Conservation (phyloP, 1,284 basidiomycete species). For the Naganishia sp. region DNA sequence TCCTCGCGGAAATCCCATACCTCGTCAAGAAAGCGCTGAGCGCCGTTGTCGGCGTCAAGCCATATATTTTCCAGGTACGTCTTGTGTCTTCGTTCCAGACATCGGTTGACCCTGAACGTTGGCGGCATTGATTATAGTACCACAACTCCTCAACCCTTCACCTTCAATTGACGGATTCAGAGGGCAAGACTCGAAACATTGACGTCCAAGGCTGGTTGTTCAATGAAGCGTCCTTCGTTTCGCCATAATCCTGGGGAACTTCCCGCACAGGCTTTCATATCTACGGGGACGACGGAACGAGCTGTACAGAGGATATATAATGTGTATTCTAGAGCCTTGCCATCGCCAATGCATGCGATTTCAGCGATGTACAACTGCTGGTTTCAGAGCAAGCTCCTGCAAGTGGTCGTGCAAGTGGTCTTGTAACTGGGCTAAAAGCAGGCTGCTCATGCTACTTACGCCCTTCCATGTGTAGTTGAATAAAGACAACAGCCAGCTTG, state of each 20-base stretch:
- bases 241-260: slow-evolving; percentile 42
- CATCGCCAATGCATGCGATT: too few species aligned
- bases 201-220: slow-evolving; percentile 71
- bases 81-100: not conserved
- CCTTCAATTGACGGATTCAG: slow-evolving; percentile 66
- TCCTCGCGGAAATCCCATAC: slow-evolving; percentile 92
- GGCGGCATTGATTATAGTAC: slow-evolving; percentile 61
- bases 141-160: slow-evolving; percentile 70
- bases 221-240: slow-evolving; percentile 90
- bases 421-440: too few species aligned
- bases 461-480: too few species aligned
- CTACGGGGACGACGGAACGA: too few species aligned
- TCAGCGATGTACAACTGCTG: too few species aligned
- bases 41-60: slow-evolving; percentile 57
- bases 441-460: too few species aligned
- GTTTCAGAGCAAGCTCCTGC: too few species aligned
- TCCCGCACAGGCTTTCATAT: too few species aligned
- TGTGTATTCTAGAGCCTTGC: too few species aligned
- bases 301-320: too few species aligned
- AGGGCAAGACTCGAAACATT: slow-evolving; percentile 40
- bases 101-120: not conserved
- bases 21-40: slow-evolving; percentile 61
- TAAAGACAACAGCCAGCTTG: too few species aligned
- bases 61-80: slow-evolving; percentile 57
- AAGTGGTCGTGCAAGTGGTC: too few species aligned